phyloP scores from a whole-genome alignment of 2,329 filamentous ascomycete species.

The Hansfordia pulvinata region DNA sequence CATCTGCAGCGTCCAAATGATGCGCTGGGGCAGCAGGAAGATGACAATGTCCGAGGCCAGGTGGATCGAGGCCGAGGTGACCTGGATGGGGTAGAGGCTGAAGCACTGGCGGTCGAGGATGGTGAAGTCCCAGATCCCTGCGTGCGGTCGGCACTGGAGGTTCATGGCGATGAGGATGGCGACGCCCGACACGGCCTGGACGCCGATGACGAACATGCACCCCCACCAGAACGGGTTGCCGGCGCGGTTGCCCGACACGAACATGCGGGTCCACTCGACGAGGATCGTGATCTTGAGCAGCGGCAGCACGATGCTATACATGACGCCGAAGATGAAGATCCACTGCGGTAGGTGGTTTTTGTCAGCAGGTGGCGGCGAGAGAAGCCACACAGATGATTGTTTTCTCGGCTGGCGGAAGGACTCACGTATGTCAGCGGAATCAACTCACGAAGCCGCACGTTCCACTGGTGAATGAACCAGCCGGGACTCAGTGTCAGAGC shows the following conservation, averaged over 20 bases:
- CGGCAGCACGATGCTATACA: conserved; percentile 21
- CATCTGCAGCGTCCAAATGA: conserved; percentile 18
- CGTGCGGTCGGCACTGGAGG: conserved; percentile 12
- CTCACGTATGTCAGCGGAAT: conserved; percentile 13
- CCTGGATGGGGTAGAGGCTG: conserved; percentile 7
- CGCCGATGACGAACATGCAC: conserved; percentile 7
- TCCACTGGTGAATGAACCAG: conserved; percentile 22
- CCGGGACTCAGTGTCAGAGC: conserved; percentile 16
- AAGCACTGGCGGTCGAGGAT: conserved; percentile 10
- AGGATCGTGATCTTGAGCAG: conserved; percentile 26
- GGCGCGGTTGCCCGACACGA: conserved; percentile 14
- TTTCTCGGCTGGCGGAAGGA: no score
- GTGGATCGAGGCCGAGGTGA: conserved; percentile 10
- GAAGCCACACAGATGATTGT: no score
- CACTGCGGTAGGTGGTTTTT: conserved; percentile 7
- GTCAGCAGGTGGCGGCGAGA: background rate
- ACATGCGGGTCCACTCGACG: conserved; percentile 23
- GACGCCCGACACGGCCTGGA: conserved; percentile 9
- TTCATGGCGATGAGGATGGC: conserved; percentile 8
- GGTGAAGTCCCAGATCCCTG: conserved; percentile 13
- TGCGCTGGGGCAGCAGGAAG: conserved; percentile 15
- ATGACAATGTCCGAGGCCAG: conserved; percentile 14
- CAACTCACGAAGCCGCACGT: conserved; percentile 15
- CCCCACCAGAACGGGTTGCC: conserved; percentile 10
- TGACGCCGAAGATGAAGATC: conserved; percentile 19